Conservation (phyloP, 106 monocot species). For the Platanthera zijinensis region DNA sequence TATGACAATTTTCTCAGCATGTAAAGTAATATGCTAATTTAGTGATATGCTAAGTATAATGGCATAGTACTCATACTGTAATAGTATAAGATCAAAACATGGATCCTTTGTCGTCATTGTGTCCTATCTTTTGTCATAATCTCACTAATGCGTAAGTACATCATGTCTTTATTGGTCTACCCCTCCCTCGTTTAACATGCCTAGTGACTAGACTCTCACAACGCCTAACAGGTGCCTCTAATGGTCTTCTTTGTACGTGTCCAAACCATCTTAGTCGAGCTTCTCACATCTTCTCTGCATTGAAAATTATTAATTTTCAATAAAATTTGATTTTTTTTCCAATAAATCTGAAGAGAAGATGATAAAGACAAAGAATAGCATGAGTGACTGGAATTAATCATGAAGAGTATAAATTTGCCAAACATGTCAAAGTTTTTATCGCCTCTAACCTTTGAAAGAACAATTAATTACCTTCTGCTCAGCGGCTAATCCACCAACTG, state of each 20-base stretch:
- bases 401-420: not conserved
- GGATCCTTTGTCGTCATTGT: too few relatives aligned
- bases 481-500: slow-evolving; percentile 23
- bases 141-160: too few relatives aligned
- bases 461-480: slow-evolving; percentile 19
- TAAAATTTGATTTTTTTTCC: not conserved
- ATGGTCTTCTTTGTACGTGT: too few relatives aligned
- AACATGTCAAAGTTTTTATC: not conserved
- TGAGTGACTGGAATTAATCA: not conserved
- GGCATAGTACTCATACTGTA: not conserved
- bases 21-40: not conserved
- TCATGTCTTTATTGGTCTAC: too few relatives aligned
- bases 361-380: not conserved
- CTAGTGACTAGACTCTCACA: too few relatives aligned
- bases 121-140: too few relatives aligned
- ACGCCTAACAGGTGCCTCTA: too few relatives aligned
- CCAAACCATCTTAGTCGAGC: too few relatives aligned
- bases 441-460: not conserved
- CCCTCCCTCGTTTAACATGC: too few relatives aligned
- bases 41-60: not conserved
- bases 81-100: not conserved
- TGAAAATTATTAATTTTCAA: too few relatives aligned
- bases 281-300: too few relatives aligned
- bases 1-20: not conserved
- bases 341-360: not conserved